Evolutionary conservation across 495 filamentous ascomycete genomes (phyloP).

Genomic region (Xylaria bambusicola): DNA sequence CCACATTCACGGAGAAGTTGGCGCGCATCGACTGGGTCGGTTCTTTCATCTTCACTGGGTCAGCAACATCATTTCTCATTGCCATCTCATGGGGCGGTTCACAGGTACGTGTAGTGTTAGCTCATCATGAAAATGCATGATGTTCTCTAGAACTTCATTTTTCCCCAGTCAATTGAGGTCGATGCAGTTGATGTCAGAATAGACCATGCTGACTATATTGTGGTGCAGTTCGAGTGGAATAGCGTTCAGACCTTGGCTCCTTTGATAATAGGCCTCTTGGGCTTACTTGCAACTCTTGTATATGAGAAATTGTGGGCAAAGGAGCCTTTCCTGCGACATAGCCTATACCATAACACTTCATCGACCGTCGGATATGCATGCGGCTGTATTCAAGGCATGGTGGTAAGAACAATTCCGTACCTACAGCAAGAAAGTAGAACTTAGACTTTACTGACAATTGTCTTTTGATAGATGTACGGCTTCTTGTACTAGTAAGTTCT

Average conservation of each 20-base stretch:
- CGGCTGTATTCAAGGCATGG: slow-evolving; percentile 39
- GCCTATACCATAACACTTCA: slow-evolving; percentile 45
- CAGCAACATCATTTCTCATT: slow-evolving; percentile 52
- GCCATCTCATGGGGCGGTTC: slow-evolving; percentile 59
- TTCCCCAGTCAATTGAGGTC: too few species aligned
- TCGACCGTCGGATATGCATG: slow-evolving; percentile 40
- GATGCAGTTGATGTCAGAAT: too few species aligned
- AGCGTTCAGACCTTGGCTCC: slow-evolving; percentile 49
- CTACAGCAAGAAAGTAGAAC: slow-evolving; percentile 39
- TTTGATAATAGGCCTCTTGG: slow-evolving; percentile 43
- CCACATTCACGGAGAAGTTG: slow-evolving; percentile 36
- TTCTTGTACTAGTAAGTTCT: slow-evolving; percentile 35
- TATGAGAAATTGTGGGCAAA: slow-evolving; percentile 46
- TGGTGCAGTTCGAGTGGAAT: slow-evolving; percentile 50
- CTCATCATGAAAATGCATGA: neutral
- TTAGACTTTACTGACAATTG: slow-evolving; percentile 28
- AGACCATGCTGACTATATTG: neutral
- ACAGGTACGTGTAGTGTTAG: slow-evolving; percentile 14
- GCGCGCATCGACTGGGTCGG: slow-evolving; percentile 42
- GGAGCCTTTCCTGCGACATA: slow-evolving; percentile 57
- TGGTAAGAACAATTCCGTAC: slow-evolving; percentile 34
- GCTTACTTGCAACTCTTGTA: slow-evolving; percentile 30
- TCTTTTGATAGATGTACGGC: slow-evolving; percentile 40
- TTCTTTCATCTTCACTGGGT: slow-evolving; percentile 48
- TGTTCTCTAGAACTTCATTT: too few species aligned